Evolutionary conservation across 176 grass and related monocot species (phyloP), one percentile per base, ranked within the genome.

Genomic region (Pontederia paniculata): DNA sequence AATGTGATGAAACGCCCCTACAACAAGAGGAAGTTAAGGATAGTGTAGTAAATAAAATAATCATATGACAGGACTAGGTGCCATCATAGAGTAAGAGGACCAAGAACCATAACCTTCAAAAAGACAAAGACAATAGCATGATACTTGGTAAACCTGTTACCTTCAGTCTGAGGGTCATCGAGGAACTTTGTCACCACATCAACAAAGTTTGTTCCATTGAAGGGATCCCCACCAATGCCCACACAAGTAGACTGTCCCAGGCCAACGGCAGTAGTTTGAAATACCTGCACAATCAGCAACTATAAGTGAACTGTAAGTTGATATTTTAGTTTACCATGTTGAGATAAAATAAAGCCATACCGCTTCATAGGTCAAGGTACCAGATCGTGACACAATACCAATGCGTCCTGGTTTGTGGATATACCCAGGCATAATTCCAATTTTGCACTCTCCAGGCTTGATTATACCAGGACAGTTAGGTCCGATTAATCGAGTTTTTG

Each of bases 331-430:
- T 73, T 52, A 61, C 48, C 21, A 71, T 15, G 20, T 37, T 45
- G 0, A 43, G 15, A 42, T 23, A 60, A 9, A 74, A 20, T 54
- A 62, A 73, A 21, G 41, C 9, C 65, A 37, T 99, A 99, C 94
- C 66, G 87, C 94, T 80, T 99, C 94, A 73, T 99, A 99, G 78
- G 94, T 99, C 69, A 99, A 82, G 80, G 94, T 99, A 77, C 94
- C 94, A 91, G 94, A 99, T 10, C 94, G 83, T 78, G 94, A 99
- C 70, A 99, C 94, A 44, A 99, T 88, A 23, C 94, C 94, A 55
- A 99, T 58, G 23, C 73, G 80, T 49, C 47, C 47, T 49, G 88
- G 47, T 13, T 88, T 16, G 41, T 53, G 42, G 73, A 65, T 31
- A 41, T 31, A 44, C 54, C 63, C 93, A 55, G 16, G 23, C 41